Conservation (phyloP, 768 basidiomycete species). For the Leucosporidium yakuticum region DNA sequence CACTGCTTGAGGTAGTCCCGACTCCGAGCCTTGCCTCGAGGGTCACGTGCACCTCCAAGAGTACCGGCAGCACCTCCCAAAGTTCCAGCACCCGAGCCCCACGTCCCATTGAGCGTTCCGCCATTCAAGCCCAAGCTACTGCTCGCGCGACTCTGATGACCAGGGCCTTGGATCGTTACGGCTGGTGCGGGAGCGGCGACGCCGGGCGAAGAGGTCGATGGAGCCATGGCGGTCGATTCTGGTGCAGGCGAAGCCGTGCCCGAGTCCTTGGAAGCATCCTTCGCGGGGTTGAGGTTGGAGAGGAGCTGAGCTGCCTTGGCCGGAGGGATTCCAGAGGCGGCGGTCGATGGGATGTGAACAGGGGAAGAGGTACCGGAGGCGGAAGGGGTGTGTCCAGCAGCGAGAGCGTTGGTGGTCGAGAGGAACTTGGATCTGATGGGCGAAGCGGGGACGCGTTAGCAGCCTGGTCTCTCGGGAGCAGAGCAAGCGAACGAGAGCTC, state of each 20-base stretch:
- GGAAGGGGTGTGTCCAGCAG: conserved; percentile 12
- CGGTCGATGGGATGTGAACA: conserved; percentile 3
- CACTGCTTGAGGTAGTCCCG: conserved; percentile 96
- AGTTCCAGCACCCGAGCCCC: conserved; percentile 7
- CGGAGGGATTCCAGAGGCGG: not conserved
- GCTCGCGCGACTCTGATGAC: not conserved
- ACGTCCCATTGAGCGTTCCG: conserved; percentile 1
- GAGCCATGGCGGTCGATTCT: conserved; percentile 50
- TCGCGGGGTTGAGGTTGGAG: conserved; percentile 42
- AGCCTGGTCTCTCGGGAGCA: conserved; percentile 31
- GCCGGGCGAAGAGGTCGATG: conserved; percentile 48
- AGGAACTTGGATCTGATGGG: conserved; percentile 28
- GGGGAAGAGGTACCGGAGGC: conserved; percentile 24
- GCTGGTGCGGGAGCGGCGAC: not conserved
- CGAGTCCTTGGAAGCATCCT: conserved; percentile 51
- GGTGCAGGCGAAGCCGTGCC: conserved; percentile 7
- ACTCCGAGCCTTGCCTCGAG: conserved; percentile 89
- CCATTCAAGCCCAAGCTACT: not conserved
- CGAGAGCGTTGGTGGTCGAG: conserved; percentile 28
- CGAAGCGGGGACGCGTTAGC: no score
- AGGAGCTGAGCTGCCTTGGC: not conserved
- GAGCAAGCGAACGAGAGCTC: conserved; percentile 34
- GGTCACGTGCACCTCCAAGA: conserved; percentile 64
- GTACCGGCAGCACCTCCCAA: not conserved
- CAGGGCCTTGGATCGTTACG: not conserved